phyloP scores from a whole-genome alignment of 805 yeast species.

The Candida endomychidarum region DNA sequence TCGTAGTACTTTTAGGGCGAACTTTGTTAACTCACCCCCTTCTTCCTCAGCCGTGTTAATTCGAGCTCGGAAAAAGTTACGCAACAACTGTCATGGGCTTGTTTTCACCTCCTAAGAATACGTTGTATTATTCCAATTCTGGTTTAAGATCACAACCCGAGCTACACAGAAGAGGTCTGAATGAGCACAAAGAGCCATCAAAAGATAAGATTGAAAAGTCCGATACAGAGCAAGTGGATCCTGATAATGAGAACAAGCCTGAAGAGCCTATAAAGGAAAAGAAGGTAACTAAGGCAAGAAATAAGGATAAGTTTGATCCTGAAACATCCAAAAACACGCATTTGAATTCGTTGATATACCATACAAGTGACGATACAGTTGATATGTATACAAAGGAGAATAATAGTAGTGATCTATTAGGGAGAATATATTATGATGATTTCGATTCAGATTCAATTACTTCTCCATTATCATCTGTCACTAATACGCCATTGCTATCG shows the following conservation, averaged over 20 bases:
- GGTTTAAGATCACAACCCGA: conserved; percentile 17
- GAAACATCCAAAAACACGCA: conserved; percentile 39
- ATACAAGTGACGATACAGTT: conserved; percentile 37
- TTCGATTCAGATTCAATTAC: conserved; percentile 33
- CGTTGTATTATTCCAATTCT: conserved; percentile 11
- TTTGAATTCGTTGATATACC: conserved; percentile 38
- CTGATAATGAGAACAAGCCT: background rate
- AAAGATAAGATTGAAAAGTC: no score
- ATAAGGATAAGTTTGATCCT: conserved; percentile 17
- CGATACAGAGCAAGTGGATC: no score
- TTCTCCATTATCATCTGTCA: conserved; percentile 20
- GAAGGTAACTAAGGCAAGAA: conserved; percentile 12
- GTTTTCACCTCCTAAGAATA: conserved; percentile 14
- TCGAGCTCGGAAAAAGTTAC: background rate
- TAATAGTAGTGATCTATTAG: conserved; percentile 39
- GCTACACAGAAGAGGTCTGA: conserved; percentile 9
- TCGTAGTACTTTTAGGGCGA: no score
- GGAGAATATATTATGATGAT: conserved; percentile 44
- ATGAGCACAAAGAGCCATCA: background rate
- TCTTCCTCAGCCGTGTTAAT: conserved; percentile 8
- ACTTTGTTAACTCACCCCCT: no score
- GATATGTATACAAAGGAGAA: conserved; percentile 39
- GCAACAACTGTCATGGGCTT: conserved; percentile 12
- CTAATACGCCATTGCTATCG: conserved; percentile 18
- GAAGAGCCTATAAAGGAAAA: conserved; percentile 10